Base-by-base conservation (phyloP, 139 green algal species). In the Micractinium conductrix region DNA sequence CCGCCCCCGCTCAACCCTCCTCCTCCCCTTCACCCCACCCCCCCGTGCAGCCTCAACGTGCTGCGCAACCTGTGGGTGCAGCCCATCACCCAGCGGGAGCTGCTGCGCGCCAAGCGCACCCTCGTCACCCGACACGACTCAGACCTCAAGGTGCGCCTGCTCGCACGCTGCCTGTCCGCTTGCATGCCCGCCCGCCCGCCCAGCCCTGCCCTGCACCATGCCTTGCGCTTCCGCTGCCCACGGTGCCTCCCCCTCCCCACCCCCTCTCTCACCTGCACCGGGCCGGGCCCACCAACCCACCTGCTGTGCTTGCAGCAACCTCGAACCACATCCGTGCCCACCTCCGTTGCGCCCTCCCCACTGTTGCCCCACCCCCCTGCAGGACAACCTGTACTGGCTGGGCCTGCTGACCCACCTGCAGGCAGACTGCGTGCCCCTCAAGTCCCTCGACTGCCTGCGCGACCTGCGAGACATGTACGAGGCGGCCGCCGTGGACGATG, bases 391-490 rank as follows among this genome's bases (percentile, higher is more conserved):
- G 68, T 98, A 99, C 90, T 97, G 95, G 93, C 87, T 99, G 76
- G 93, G 93, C 42, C 90, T 99, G 79, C 88, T 99, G 35, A 98
- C 96, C 16, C 97, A 99, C 93, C 85, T 98, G 84, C 96, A 98
- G 58, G 75, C 76, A 35, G 82, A 89, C 53, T 55, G 84, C 30
- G 96, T 99, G 84, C 95, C 95, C 6, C 85, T 92, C 68, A 98
- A 98, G 90, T 90, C 53, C n/a, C 71, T 97, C n/a, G 89, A 94
- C 40, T 96, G 92, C 87, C 89, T 99, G 75, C 85, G 94, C 26
- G 97, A 99, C 92, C 90, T 99, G 85, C 87, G 86, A 26, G 71
- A 85, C 14, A 93, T 98, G 90, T 98, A 98, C 78, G 93, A 98
- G 81, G 73, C 90, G 0, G 90, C 92, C 45, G 97, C 91, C 5